Conservation (phyloP, 2,329 filamentous ascomycete genomes). For the Helotiales sp. region DNA sequence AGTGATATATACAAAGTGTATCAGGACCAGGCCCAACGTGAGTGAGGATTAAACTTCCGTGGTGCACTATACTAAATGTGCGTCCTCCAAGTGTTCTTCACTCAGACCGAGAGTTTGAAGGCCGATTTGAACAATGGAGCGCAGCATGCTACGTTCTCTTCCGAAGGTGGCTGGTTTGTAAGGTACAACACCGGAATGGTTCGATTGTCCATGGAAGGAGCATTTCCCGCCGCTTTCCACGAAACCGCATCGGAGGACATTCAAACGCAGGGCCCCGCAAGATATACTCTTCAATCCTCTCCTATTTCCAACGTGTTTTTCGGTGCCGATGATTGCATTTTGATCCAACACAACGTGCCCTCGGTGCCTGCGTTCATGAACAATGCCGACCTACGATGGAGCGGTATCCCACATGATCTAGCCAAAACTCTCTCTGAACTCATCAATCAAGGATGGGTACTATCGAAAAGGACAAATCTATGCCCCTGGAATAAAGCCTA, state of each 20-base stretch:
- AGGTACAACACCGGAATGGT: neutral
- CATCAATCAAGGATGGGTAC: neutral
- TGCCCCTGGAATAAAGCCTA: neutral
- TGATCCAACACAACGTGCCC: neutral
- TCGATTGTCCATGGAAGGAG: neutral
- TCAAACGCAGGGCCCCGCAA: neutral
- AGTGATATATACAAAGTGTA: neutral
- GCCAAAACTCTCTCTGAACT: neutral
- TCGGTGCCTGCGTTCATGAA: neutral
- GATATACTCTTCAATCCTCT: neutral
- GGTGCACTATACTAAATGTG: neutral
- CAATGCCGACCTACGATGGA: neutral
- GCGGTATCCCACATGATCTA: neutral
- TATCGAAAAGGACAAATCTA: neutral
- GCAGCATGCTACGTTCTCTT: neutral
- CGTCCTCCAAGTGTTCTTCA: neutral
- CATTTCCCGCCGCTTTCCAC: neutral
- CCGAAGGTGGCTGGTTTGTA: constrained; percentile 1
- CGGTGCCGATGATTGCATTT: neutral
- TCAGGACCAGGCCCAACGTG: neutral
- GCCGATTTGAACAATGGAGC: neutral
- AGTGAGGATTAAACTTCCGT: neutral
- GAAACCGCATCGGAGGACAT: neutral
- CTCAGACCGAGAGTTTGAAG: neutral
- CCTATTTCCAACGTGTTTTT: neutral